These are phyloP conservation scores for Polychaeton citri DNA, from an alignment of 2,329 filamentous ascomycete species.

Conservation along the genomic window DNA sequence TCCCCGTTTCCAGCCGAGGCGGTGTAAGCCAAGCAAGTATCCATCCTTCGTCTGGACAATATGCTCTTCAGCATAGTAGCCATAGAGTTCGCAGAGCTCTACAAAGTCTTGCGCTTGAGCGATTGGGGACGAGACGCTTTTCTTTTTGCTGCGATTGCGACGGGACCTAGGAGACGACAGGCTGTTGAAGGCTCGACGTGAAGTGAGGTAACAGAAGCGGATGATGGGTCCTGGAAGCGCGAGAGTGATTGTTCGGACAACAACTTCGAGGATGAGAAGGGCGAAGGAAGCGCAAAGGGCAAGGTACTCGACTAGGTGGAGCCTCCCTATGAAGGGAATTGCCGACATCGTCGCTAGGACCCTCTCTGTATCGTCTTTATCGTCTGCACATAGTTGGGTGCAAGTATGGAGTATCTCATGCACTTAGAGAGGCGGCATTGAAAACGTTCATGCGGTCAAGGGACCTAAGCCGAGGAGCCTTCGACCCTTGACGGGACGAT, in stretches of 20 bases:
- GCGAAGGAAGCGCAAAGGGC: slow-evolving; percentile 73
- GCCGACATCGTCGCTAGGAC: slow-evolving; percentile 33
- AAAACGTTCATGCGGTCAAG: too few species aligned
- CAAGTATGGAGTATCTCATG: slow-evolving; percentile 2
- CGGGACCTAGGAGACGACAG: slow-evolving; percentile 59
- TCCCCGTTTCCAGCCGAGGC: slow-evolving; percentile 68
- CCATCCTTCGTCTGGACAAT: slow-evolving; percentile 90
- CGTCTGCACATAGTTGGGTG: background rate
- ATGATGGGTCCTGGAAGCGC: slow-evolving; percentile 75
- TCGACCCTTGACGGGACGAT: too few species aligned
- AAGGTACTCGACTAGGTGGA: slow-evolving; percentile 61
- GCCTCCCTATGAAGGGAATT: slow-evolving; percentile 50
- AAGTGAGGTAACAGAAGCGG: slow-evolving; percentile 67
- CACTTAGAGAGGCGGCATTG: background rate
- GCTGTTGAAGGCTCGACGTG: slow-evolving; percentile 68
- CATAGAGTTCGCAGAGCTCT: slow-evolving; percentile 82
- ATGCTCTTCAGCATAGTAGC: slow-evolving; percentile 91
- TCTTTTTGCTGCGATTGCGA: slow-evolving; percentile 53
- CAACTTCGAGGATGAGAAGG: slow-evolving; percentile 66
- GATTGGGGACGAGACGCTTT: slow-evolving; percentile 43
- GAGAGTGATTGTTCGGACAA: slow-evolving; percentile 76
- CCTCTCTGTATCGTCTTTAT: background rate
- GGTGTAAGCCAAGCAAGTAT: slow-evolving; percentile 80
- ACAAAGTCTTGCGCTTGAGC: slow-evolving; percentile 83
- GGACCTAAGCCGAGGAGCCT: too few species aligned